phyloP scores from a whole-genome alignment of 1,284 basidiomycete genomes.

The Pholiota adiposa region DNA sequence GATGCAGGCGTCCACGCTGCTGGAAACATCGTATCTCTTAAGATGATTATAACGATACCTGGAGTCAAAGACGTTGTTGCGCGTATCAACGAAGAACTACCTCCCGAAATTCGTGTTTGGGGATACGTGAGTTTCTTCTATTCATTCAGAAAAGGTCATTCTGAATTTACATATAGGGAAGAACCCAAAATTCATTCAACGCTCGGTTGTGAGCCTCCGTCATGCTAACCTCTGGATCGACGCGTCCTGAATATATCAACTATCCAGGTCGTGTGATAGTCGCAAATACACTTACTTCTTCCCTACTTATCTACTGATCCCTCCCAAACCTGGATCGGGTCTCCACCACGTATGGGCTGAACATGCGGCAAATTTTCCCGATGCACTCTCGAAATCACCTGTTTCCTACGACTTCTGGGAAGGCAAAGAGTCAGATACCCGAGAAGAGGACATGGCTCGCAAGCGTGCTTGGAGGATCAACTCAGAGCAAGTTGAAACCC shows the following conservation, averaged over 20 bases:
- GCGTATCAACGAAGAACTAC: constrained; percentile 87
- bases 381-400: constrained; percentile 20
- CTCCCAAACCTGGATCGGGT: constrained; percentile 80
- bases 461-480: constrained; percentile 75
- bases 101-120: constrained; percentile 94
- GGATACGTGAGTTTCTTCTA: constrained; percentile 60
- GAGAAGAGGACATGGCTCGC: constrained; percentile 58
- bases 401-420: constrained; percentile 41
- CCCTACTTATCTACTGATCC: constrained; percentile 92
- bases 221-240: constrained; percentile 14
- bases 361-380: constrained; percentile 12
- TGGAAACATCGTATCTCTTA: constrained; percentile 91
- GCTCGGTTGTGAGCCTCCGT: constrained; percentile 74
- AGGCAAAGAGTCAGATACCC: constrained; percentile 40
- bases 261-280: constrained; percentile 82
- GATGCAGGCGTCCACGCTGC: constrained; percentile 98
- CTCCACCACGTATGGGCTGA: constrained; percentile 48
- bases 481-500: constrained; percentile 53
- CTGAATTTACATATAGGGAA: constrained; percentile 43
- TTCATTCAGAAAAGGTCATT: neutral
- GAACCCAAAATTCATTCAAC: constrained; percentile 93
- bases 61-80: constrained; percentile 72
- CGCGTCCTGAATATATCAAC: constrained; percentile 10
- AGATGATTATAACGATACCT: constrained; percentile 83
- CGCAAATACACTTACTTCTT: constrained; percentile 98